Percentiles rank a stretch among this genome's conserved stretches.
phyloP scores from a whole-genome alignment of 1,284 basidiomycete genomes.

The Vanrija sp. region DNA sequence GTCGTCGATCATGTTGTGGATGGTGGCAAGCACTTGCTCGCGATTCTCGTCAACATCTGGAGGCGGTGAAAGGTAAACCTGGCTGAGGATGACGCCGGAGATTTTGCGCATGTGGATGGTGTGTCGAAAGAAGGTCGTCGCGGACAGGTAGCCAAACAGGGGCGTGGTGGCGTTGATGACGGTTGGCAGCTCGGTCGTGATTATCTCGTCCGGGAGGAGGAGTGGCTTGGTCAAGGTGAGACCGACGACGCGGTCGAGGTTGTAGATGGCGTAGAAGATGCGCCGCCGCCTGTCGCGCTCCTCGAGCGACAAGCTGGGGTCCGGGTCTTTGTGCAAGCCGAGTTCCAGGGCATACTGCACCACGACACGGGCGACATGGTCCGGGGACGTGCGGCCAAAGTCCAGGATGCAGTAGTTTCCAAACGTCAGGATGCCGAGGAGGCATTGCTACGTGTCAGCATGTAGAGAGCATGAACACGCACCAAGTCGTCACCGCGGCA shows the following conservation, averaged over 20 bases:
- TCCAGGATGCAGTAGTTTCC: conserved; percentile 1
- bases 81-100: conserved; percentile 3
- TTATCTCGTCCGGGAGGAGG: background rate
- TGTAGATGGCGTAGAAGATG: conserved; percentile 11
- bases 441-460: too few relatives aligned
- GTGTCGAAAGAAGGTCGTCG: too few relatives aligned
- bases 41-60: background rate
- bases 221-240: background rate
- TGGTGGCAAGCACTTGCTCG: conserved; percentile 1
- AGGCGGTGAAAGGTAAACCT: too few relatives aligned
- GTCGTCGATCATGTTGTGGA: conserved; percentile 6
- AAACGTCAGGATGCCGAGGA: too few relatives aligned
- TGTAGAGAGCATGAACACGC: background rate
- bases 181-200: background rate
- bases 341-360: conserved; percentile 4
- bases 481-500: background rate
- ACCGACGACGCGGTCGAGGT: conserved; percentile 1
- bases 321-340: conserved; percentile 6
- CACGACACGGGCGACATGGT: conserved; percentile 1
- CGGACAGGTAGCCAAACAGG: too few relatives aligned
- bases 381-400: conserved; percentile 9
- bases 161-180: too few relatives aligned
- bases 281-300: conserved; percentile 6
- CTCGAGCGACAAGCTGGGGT: background rate
- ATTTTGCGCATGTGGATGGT: background rate